Evolutionary conservation across 2,329 filamentous ascomycete genomes (phyloP).

Genomic region (Aspergillus ochraceus): DNA sequence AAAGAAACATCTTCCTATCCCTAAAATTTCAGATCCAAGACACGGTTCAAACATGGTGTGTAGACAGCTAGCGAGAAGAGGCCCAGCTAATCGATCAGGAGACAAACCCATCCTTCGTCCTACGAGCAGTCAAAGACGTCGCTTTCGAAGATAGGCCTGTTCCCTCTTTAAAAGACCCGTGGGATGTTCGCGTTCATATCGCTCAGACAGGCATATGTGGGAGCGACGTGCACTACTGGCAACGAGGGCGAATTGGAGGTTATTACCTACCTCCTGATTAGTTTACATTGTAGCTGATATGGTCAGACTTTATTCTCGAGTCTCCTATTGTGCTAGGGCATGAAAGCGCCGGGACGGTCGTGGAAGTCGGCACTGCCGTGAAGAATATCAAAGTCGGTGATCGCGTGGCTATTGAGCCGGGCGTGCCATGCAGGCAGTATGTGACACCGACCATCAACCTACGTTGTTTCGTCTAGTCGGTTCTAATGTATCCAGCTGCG

Average conservation of each 20-base stretch:
- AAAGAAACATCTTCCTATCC: no score
- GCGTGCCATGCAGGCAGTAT: constrained; percentile 39
- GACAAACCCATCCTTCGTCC: constrained; percentile 43
- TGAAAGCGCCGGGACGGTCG: constrained; percentile 25
- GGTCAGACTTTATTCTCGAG: constrained; percentile 43
- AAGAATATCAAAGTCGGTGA: constrained; percentile 25
- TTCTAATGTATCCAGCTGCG: constrained; percentile 12
- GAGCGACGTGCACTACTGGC: constrained; percentile 46
- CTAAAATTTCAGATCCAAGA: no score
- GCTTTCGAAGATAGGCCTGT: constrained; percentile 47
- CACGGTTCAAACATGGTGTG: neutral
- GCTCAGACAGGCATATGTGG: constrained; percentile 50
- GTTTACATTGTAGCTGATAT: neutral
- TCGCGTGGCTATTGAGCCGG: constrained; percentile 26
- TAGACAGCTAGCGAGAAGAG: neutral
- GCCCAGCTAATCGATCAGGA: neutral
- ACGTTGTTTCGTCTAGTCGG: neutral
- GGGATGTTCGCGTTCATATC: constrained; percentile 47
- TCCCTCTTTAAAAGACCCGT: constrained; percentile 34
- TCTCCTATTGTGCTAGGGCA: constrained; percentile 41
- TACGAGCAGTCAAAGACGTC: constrained; percentile 47
- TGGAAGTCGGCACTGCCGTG: constrained; percentile 22
- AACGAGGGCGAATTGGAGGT: constrained; percentile 46
- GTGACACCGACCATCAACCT: neutral
- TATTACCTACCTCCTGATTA: neutral